Evolutionary conservation across 208 protist genomes (phyloP), one percentile per base, ranked within the genome.

Genomic region (Trypanosomatidae sp.): DNA sequence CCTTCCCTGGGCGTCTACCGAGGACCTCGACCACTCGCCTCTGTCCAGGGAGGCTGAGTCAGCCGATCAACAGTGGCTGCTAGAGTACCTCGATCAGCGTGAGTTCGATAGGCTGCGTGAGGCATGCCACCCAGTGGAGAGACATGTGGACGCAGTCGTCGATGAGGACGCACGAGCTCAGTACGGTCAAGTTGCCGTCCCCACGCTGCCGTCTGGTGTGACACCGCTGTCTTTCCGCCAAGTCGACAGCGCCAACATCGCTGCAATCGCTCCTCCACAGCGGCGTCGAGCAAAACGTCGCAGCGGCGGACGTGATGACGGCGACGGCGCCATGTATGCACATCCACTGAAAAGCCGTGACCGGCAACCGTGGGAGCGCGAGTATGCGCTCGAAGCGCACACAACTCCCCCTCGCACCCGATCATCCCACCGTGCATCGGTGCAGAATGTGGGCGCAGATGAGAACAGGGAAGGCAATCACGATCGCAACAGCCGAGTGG

Each of bases 281-380:
- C 62, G 53, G 22, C 55, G 55, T 5, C 33, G 55, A 62, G 53
- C 41, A n/a, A 25, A 36, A 19, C 10, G 53, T 25, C 64, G 33
- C 33, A 43, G 41, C 36, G 13, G 30, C 46, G 39, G 25, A n/a
- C 28, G 17, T 67, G 39, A 43, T 46, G n/a, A 43, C 49, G 50
- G 6, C 71, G 39, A 65, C 30, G 5, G 33, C n/a, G 66, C 49
- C 2, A 25, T 28, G 25, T 12, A 47, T 39, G 36, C 59, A 22
- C 33, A 36, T 19, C 19, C 59, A 39, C n/a, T 1, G 28, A 50
- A 43, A 36, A 22, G 46, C 1, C 65, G 65, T 44, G 39, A 47
- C 0, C 4, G 52, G 65, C 65, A 76, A 46, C 65, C 65, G 28
- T 76, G 72, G 72, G 72, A 71, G n/a, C 65, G 72, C 17, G 55